These are phyloP conservation scores for Fusarium liriodendri DNA, from an alignment of 2,329 filamentous ascomycete genomes.

Conservation along the genomic window DNA sequence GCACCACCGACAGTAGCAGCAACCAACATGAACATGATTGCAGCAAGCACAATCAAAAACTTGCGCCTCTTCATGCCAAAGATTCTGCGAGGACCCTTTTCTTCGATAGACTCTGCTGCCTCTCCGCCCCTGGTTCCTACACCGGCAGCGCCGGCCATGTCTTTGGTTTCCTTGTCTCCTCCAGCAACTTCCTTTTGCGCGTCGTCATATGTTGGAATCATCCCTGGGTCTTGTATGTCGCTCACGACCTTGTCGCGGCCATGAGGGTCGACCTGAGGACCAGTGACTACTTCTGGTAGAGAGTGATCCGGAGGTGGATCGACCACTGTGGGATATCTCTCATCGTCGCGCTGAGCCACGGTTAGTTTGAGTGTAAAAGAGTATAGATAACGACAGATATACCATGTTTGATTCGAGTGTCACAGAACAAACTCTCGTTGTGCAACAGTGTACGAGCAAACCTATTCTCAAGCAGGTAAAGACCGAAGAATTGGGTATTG, in stretches of 20 bases:
- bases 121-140: slow-evolving; percentile 11
- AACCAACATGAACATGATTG: slow-evolving; percentile 24
- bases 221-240: slow-evolving; percentile 12
- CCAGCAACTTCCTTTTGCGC: slow-evolving; percentile 3
- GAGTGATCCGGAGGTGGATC: not conserved
- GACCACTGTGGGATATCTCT: slow-evolving; percentile 31
- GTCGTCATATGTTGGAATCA: slow-evolving; percentile 28
- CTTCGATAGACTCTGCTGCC: slow-evolving; percentile 1
- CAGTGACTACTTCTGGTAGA: slow-evolving; percentile 10
- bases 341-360: slow-evolving; percentile 27
- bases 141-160: not conserved
- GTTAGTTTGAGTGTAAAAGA: not conserved
- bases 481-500: not conserved
- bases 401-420: slow-evolving; percentile 2
- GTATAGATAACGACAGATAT: not conserved
- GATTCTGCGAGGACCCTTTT: slow-evolving; percentile 5
- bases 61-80: slow-evolving; percentile 31
- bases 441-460: not conserved
- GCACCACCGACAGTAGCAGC: slow-evolving; percentile 32
- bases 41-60: slow-evolving; percentile 28
- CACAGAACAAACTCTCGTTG: not conserved
- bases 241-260: slow-evolving; percentile 22
- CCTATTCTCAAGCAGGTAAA: not conserved
- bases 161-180: not conserved
- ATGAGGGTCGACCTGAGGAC: not conserved